phyloP scores from a whole-genome alignment of 2,329 filamentous ascomycete genomes.

The Penicillium sclerotigenum region DNA sequence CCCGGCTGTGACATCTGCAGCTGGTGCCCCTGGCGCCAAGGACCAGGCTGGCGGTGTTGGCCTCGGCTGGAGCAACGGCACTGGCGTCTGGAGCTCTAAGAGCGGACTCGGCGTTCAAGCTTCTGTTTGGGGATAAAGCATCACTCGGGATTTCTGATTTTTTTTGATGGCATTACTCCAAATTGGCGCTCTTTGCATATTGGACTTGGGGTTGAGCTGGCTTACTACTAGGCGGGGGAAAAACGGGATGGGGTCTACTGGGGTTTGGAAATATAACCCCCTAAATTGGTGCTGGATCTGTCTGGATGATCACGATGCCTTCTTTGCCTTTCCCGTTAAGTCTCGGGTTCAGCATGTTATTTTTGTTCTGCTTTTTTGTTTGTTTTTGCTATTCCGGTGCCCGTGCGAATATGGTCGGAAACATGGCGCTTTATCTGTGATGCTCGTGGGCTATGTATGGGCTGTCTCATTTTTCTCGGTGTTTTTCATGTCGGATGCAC shows the following conservation, averaged over 20 bases:
- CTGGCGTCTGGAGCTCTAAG: slow-evolving; percentile 80
- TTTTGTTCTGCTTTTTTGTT: slow-evolving; percentile 2
- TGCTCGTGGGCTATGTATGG: slow-evolving; percentile 7
- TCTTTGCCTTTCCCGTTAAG: background rate
- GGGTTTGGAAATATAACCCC: background rate
- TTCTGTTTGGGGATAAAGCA: slow-evolving; percentile 83
- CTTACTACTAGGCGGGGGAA: background rate
- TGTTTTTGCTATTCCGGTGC: slow-evolving; percentile 9
- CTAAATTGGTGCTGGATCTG: background rate
- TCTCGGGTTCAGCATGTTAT: background rate
- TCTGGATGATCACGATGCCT: slow-evolving; percentile 1
- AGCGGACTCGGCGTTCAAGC: slow-evolving; percentile 81
- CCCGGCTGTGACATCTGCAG: slow-evolving; percentile 49
- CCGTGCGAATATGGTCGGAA: slow-evolving; percentile 12
- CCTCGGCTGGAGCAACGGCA: slow-evolving; percentile 74
- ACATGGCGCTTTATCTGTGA: slow-evolving; percentile 16
- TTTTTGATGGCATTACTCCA: slow-evolving; percentile 1
- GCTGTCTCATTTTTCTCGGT: slow-evolving; percentile 16
- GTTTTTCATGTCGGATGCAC: slow-evolving; percentile 10
- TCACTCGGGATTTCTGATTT: background rate
- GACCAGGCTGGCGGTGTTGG: slow-evolving; percentile 44
- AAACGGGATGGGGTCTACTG: background rate
- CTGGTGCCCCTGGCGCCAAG: slow-evolving; percentile 31
- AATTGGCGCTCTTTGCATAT: slow-evolving; percentile 14
- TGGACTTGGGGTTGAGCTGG: slow-evolving; percentile 18